Evolutionary conservation across 208 protist genomes (phyloP).

Genomic region (Acanthamoeba triangularis): DNA sequence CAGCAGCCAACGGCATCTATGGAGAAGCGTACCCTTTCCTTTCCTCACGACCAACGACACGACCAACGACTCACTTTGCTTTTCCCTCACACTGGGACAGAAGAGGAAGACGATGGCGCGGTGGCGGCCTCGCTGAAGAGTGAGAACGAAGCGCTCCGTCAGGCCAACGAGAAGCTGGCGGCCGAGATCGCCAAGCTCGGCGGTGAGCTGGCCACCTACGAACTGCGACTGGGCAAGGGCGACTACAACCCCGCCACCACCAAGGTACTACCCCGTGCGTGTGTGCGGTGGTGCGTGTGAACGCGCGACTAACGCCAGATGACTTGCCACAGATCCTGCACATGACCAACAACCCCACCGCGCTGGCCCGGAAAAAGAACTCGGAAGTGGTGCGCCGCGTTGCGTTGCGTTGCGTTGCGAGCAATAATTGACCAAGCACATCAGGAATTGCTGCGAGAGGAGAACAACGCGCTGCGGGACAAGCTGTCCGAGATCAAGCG

Average conservation of each 20-base stretch:
- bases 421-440: background rate
- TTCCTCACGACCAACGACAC: too few species aligned
- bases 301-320: too few species aligned
- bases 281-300: background rate
- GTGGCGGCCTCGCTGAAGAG: background rate
- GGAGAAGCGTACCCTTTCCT: background rate
- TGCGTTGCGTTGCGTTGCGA: too few species aligned
- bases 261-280: background rate
- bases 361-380: background rate
- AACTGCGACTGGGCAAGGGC: conserved; percentile 25
- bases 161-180: conserved; percentile 57
- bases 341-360: background rate
- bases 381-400: background rate
- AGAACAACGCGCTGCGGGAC: conserved; percentile 22
- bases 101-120: background rate
- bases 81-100: background rate
- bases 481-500: background rate
- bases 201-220: background rate
- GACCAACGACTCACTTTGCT: too few species aligned
- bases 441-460: background rate
- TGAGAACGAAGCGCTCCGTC: background rate
- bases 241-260: conserved; percentile 57
- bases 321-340: background rate
- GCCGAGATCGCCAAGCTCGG: conserved; percentile 9
- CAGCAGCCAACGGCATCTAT: background rate